Percentiles rank a stretch among this genome's conserved stretches.
phyloP scores from a whole-genome alignment of 306 rosid genomes.

The Fragaria vesca region DNA sequence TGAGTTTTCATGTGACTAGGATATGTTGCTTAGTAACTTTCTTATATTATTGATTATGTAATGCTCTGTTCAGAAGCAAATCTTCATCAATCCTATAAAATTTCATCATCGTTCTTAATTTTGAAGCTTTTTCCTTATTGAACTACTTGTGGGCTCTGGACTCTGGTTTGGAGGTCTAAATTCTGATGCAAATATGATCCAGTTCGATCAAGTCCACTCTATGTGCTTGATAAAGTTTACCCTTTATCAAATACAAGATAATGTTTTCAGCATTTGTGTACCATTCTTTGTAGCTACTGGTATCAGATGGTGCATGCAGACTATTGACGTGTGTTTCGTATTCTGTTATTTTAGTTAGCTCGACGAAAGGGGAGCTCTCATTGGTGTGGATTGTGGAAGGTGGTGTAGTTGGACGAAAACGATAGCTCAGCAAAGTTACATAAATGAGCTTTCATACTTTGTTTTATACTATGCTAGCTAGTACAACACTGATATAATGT shows the following conservation, averaged over 20 bases:
- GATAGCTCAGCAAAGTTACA: slow-evolving; percentile 36
- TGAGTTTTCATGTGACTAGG: not conserved
- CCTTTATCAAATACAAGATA: not conserved
- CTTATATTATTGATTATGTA: slow-evolving; percentile 1
- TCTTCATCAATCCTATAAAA: not conserved
- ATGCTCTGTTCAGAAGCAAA: slow-evolving; percentile 14
- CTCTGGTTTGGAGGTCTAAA: not conserved
- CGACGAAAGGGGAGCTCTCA: not conserved
- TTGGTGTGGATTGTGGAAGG: not conserved
- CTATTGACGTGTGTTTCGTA: not conserved
- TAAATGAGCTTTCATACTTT: slow-evolving; percentile 15
- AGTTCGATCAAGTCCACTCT: not conserved
- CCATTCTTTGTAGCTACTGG: not conserved
- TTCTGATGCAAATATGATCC: not conserved
- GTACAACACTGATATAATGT: not conserved
- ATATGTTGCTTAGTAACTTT: not conserved
- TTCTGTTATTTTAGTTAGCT: not conserved
- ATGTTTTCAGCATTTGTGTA: not conserved
- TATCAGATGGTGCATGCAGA: not conserved
- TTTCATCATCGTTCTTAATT: not conserved
- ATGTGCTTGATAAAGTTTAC: not conserved
- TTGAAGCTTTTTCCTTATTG: not conserved
- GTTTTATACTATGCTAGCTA: not conserved
- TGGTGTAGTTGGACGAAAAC: slow-evolving; percentile 41
- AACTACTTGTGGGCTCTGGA: not conserved